phyloP scores from a whole-genome alignment of 805 yeast genomes.

The Priceomyces castillae region DNA sequence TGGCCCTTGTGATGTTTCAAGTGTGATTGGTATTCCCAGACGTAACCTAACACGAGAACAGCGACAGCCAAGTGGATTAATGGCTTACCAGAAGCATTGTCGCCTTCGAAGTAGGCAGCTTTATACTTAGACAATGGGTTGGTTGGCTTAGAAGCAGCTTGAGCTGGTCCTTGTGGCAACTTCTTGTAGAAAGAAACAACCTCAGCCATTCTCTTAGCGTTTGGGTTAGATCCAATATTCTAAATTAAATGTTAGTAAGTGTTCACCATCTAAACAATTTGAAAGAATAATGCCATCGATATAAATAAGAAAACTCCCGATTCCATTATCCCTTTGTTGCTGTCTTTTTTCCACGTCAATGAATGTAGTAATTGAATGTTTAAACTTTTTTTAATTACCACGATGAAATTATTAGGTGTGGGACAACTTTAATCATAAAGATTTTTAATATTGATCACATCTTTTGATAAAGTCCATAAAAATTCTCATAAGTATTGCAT shows the following conservation, averaged over 20 bases:
- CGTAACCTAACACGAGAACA: slow-evolving; percentile 76
- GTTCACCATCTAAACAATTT: not conserved
- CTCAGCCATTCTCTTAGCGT: slow-evolving; percentile 94
- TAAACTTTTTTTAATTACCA: too few relatives aligned
- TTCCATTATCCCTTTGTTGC: too few relatives aligned
- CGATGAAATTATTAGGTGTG: too few relatives aligned
- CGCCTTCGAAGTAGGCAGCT: slow-evolving; percentile 82
- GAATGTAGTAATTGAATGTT: too few relatives aligned
- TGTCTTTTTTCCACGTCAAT: too few relatives aligned
- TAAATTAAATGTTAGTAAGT: slow-evolving; percentile 28
- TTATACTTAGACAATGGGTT: slow-evolving; percentile 75
- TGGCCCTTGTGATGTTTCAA: slow-evolving; percentile 43
- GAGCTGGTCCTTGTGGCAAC: slow-evolving; percentile 90
- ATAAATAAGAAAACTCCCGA: too few relatives aligned
- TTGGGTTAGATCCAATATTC: slow-evolving; percentile 93
- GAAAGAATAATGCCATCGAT: too few relatives aligned
- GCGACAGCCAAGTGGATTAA: slow-evolving; percentile 70
- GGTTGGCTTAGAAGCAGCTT: slow-evolving; percentile 62
- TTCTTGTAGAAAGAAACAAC: slow-evolving; percentile 95
- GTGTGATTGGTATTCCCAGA: slow-evolving; percentile 92
- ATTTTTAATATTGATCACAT: too few relatives aligned
- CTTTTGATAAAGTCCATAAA: too few relatives aligned
- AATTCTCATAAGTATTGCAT: too few relatives aligned
- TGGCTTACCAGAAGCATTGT: slow-evolving; percentile 81
- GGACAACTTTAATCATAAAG: too few relatives aligned